These are phyloP conservation scores for Linum usitatissimum DNA, from an alignment of 345 rosid genomes.

Conservation along the genomic window DNA sequence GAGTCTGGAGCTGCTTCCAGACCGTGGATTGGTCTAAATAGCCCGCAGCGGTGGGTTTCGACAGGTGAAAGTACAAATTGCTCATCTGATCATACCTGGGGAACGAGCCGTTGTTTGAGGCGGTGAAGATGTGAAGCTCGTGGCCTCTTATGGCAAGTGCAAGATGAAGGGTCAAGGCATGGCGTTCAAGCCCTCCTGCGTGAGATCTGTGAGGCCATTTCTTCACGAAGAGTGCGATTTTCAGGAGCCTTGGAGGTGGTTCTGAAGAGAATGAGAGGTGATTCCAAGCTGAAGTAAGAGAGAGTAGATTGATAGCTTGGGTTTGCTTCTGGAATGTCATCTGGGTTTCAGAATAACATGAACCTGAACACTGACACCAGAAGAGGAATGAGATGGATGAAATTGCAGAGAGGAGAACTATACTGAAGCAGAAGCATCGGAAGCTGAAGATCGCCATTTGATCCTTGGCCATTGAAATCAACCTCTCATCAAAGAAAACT, in stretches of 20 bases:
- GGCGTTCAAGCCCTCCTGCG: slow-evolving; percentile 87
- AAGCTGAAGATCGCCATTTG: slow-evolving; percentile 30
- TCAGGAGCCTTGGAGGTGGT: slow-evolving; percentile 38
- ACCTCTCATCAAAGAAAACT: slow-evolving; percentile 1
- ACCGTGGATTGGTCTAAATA: slow-evolving; percentile 60
- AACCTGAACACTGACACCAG: slow-evolving; percentile 34
- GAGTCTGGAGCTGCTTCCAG: slow-evolving; percentile 57
- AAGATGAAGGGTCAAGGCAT: slow-evolving; percentile 76
- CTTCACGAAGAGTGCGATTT: slow-evolving; percentile 75
- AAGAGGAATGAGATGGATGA: slow-evolving; percentile 48
- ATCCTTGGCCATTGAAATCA: slow-evolving; percentile 40
- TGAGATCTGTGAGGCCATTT: slow-evolving; percentile 78
- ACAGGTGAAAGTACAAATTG: slow-evolving; percentile 59
- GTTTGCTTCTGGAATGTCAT: slow-evolving; percentile 19
- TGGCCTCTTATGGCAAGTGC: slow-evolving; percentile 78
- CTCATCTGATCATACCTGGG: slow-evolving; percentile 30
- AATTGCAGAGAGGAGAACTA: slow-evolving; percentile 36
- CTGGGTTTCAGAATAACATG: slow-evolving; percentile 26
- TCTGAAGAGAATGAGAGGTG: slow-evolving; percentile 35
- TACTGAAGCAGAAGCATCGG: slow-evolving; percentile 37
- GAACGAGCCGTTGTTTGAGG: slow-evolving; percentile 41
- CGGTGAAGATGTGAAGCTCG: slow-evolving; percentile 77
- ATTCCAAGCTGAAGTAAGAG: slow-evolving; percentile 65
- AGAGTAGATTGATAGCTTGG: slow-evolving; percentile 45
- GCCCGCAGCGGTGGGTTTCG: slow-evolving; percentile 63